Evolutionary conservation across 1,284 basidiomycete genomes (phyloP), one percentile per base, ranked within the genome.

Genomic region (Ganoderma resinaceum): DNA sequence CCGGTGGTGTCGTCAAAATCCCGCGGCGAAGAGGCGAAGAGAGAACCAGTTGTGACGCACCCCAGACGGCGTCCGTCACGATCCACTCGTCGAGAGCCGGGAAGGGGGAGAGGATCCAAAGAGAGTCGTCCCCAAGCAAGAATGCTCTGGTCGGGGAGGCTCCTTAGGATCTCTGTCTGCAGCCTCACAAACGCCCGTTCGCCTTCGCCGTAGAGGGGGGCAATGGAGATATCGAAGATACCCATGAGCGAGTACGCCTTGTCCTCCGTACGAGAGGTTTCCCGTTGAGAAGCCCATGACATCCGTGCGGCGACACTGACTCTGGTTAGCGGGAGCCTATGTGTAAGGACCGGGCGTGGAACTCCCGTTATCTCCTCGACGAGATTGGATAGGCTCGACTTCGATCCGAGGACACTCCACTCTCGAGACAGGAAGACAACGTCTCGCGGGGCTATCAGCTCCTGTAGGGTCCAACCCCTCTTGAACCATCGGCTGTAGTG

Each of bases 231-330:
- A 9, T 42, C 42, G 49, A 65, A 65, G 18, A 65, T 60, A 14
- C 64, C 64, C 43, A 65, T 37, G 16, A 65, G 57, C 8, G 20
- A 65, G 42, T 65, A 65, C 2, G 64, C 64, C 9, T 65, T 35
- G 43, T 65, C 64, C 43, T 65, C 64, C 2, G 23, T 18, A 5
- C 64, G 20, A 7, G 58, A 49, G 18, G 64, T 65, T 14, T 38
- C 14, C 31, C 64, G 26, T 2, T 31, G 18, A 2, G 64, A 35
- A 4, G 64, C 64, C 64, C 64, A 65, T 12, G 58, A 52, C 58
- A 65, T 61, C 8, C 64, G 42, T 7, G 23, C n/a, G 1, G 64
- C 64, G 2, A 65, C 64, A 23, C 42, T 38, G 43, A 65, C 29
- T 4, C 20, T 4, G 11, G 37, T 5, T 1, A 64, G 18, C 35